phyloP scores from a whole-genome alignment of 2,329 filamentous ascomycete genomes.

The Chrysoporthe austroafricana region DNA sequence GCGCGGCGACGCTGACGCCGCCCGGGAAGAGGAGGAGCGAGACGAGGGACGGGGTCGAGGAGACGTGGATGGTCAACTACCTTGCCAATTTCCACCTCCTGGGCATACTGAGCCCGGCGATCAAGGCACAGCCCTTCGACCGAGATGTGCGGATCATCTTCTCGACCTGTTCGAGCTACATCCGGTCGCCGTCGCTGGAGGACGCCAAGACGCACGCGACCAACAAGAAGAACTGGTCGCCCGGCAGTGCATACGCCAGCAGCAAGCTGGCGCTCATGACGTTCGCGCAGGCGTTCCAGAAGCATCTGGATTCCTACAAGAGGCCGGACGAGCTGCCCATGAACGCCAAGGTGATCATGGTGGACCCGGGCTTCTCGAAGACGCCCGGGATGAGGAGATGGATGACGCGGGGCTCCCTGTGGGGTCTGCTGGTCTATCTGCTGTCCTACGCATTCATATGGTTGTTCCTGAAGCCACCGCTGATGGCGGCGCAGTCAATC shows the following conservation, averaged over 20 bases:
- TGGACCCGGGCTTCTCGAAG: slow-evolving; percentile 82
- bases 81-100: slow-evolving; percentile 94
- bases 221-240: slow-evolving; percentile 56
- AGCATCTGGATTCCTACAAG: slow-evolving; percentile 83
- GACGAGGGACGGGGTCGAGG: slow-evolving; percentile 81
- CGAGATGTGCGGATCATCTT: slow-evolving; percentile 89
- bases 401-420: slow-evolving; percentile 81
- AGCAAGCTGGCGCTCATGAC: slow-evolving; percentile 82
- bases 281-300: slow-evolving; percentile 89
- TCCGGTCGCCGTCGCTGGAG: slow-evolving; percentile 71
- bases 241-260: slow-evolving; percentile 63
- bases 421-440: slow-evolving; percentile 78
- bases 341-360: slow-evolving; percentile 82
- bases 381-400: slow-evolving; percentile 88
- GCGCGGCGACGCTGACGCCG: slow-evolving; percentile 77
- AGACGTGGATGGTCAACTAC: slow-evolving; percentile 94
- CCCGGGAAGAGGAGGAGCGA: slow-evolving; percentile 61
- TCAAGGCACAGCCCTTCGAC: slow-evolving; percentile 90
- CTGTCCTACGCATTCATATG: slow-evolving; percentile 80
- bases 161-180: slow-evolving; percentile 85
- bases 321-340: slow-evolving; percentile 81
- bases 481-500: slow-evolving; percentile 84
- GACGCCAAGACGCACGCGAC: slow-evolving; percentile 48
- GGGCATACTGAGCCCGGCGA: slow-evolving; percentile 85
- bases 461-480: slow-evolving; percentile 83